Conservation (phyloP, 352 stramenopile genomes). For the Globisporangium okanoganense region DNA sequence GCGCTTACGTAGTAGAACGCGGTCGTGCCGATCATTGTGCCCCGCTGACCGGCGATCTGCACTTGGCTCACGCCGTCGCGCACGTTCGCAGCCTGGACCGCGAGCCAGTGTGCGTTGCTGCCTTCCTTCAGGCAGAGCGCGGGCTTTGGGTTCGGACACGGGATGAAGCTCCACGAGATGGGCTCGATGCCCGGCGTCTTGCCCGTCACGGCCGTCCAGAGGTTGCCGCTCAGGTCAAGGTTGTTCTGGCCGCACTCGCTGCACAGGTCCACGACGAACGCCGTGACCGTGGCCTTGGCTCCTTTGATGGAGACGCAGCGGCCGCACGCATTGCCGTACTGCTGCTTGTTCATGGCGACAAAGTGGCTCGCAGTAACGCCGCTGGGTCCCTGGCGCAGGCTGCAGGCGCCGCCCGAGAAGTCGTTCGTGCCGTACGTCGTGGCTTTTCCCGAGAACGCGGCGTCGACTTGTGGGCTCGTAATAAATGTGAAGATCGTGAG, state of each 20-base stretch:
- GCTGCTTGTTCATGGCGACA: constrained; percentile 15
- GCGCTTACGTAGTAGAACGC: constrained; percentile 16
- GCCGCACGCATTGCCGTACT: constrained; percentile 13
- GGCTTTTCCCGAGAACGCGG: constrained; percentile 6
- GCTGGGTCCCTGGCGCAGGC: constrained; percentile 7
- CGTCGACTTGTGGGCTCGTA: background rate
- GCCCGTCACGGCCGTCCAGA: constrained; percentile 12
- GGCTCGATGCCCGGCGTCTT: constrained; percentile 12
- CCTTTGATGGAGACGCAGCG: constrained; percentile 15
- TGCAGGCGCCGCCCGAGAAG: constrained; percentile 10
- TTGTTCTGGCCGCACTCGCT: constrained; percentile 16
- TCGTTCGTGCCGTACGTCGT: constrained; percentile 16
- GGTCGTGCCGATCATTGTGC: constrained; percentile 13
- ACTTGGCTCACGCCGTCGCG: constrained; percentile 11
- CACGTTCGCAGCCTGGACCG: constrained; percentile 13
- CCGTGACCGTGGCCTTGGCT: constrained; percentile 12
- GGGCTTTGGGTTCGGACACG: constrained; percentile 11
- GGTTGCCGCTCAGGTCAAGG: constrained; percentile 14
- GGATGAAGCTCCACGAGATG: constrained; percentile 11
- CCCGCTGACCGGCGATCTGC: constrained; percentile 5
- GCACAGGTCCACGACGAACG: constrained; percentile 13
- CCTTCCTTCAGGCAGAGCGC: constrained; percentile 14
- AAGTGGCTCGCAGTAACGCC: constrained; percentile 6
- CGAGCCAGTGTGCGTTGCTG: constrained; percentile 13
- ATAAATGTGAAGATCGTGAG: background rate